Percentiles rank a stretch among this genome's conserved stretches.
phyloP scores from a whole-genome alignment of 1,284 basidiomycete species.

The Ganoderma lingzhi region DNA sequence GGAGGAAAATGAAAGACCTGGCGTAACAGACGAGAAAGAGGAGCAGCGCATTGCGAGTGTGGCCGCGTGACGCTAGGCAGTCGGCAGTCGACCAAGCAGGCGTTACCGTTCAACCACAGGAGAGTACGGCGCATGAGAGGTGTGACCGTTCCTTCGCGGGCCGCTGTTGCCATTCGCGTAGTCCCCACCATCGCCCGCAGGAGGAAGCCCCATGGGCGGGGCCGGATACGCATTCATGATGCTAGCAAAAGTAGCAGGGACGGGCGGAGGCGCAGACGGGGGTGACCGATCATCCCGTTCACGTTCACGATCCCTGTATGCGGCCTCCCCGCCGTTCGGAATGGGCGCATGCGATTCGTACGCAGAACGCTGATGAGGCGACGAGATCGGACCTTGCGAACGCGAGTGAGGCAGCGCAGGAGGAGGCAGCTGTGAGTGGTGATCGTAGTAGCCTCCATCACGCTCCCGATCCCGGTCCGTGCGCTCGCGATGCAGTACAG shows the following conservation, averaged over 20 bases:
- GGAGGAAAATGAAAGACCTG: background rate
- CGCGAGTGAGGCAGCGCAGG: slow-evolving; percentile 16
- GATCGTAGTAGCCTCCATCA: slow-evolving; percentile 28
- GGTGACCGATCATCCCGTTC: slow-evolving; percentile 8
- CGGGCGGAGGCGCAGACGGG: slow-evolving; percentile 37
- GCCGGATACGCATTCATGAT: slow-evolving; percentile 70
- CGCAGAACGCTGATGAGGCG: slow-evolving; percentile 37
- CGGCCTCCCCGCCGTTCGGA: slow-evolving; percentile 27
- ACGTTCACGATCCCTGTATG: slow-evolving; percentile 21
- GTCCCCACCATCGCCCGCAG: slow-evolving; percentile 32
- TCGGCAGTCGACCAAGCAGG: background rate
- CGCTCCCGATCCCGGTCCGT: slow-evolving; percentile 24
- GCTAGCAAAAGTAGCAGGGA: slow-evolving; percentile 61
- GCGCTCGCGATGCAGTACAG: slow-evolving; percentile 38
- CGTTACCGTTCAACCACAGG: slow-evolving; percentile 23
- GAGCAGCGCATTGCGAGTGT: too few relatives aligned
- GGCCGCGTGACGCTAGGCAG: too few relatives aligned
- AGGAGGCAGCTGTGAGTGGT: slow-evolving; percentile 31
- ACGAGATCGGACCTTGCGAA: slow-evolving; percentile 25
- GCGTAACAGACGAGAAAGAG: too few relatives aligned
- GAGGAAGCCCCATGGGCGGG: slow-evolving; percentile 33
- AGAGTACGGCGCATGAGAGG: slow-evolving; percentile 23
- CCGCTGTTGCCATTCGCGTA: slow-evolving; percentile 36
- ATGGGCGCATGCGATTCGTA: slow-evolving; percentile 36
- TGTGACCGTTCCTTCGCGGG: slow-evolving; percentile 42